Conservation (phyloP, 2,329 filamentous ascomycete genomes). For the Aspergillus transmontanensis region DNA sequence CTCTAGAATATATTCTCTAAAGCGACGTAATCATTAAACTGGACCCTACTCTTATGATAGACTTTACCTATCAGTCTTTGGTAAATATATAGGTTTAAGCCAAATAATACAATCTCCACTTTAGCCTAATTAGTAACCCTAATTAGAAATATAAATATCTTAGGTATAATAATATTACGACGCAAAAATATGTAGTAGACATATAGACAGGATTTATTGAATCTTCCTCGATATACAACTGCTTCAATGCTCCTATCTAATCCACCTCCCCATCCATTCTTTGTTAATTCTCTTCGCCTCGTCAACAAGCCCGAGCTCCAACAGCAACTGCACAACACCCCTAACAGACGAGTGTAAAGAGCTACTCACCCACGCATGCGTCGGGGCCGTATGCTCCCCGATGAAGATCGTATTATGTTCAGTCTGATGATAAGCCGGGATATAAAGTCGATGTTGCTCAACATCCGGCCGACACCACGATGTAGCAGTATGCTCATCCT, state of each 20-base stretch:
- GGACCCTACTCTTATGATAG: no score
- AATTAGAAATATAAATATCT: no score
- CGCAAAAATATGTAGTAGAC: no score
- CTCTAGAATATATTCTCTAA: no score
- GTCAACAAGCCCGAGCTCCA: slow-evolving; percentile 65
- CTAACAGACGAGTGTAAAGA: slow-evolving; percentile 33
- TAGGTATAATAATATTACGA: no score
- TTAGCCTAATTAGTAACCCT: no score
- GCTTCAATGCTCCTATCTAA: slow-evolving; percentile 28
- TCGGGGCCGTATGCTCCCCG: slow-evolving; percentile 40
- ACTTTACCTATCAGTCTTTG: no score
- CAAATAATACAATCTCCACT: no score
- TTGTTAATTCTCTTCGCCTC: slow-evolving; percentile 66
- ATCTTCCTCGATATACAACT: not conserved
- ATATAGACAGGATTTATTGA: not conserved
- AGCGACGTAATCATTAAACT: no score
- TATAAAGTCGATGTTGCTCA: slow-evolving; percentile 37
- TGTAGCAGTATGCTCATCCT: slow-evolving; percentile 32
- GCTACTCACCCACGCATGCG: slow-evolving; percentile 38
- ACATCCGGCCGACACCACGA: slow-evolving; percentile 34
- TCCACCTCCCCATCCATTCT: slow-evolving; percentile 71
- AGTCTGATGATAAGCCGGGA: slow-evolving; percentile 35
- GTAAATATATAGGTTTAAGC: no score
- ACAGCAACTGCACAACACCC: slow-evolving; percentile 34
- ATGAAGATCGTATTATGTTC: slow-evolving; percentile 40